Conservation (phyloP, 495 filamentous ascomycete genomes). For the Hypoxylon lienhwacheense region DNA sequence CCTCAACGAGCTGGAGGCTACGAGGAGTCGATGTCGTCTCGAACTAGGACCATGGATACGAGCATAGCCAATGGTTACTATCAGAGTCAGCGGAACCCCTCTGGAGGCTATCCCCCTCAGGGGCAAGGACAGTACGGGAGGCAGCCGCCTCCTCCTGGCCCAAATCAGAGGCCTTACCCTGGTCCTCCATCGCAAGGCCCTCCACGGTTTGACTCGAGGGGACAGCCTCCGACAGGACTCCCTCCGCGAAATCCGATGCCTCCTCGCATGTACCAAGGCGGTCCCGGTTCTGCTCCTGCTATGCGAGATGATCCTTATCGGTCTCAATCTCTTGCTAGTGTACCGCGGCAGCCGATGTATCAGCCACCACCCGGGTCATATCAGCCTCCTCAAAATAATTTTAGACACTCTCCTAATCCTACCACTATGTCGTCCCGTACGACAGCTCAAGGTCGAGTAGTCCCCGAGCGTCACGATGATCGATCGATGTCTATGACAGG, state of each 20-base stretch:
- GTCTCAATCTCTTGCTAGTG: conserved; percentile 86
- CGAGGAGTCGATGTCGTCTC: conserved; percentile 37
- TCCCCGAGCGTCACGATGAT: conserved; percentile 90
- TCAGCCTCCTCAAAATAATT: conserved; percentile 69
- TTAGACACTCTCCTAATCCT: conserved; percentile 77
- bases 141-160: conserved; percentile 25
- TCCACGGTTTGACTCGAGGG: conserved; percentile 43
- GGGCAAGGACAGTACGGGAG: conserved; percentile 32
- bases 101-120: conserved; percentile 44
- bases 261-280: conserved; percentile 57
- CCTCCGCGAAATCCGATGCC: conserved; percentile 60
- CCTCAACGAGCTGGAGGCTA: conserved; percentile 59
- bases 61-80: conserved; percentile 57
- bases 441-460: conserved; percentile 83
- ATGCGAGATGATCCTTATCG: conserved; percentile 82
- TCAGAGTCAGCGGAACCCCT: conserved; percentile 56
- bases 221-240: conserved; percentile 52
- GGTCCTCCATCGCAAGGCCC: conserved; percentile 47
- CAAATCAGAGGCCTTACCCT: conserved; percentile 56
- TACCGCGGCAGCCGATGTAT: conserved; percentile 66
- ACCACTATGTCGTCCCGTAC: conserved; percentile 65
- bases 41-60: conserved; percentile 46
- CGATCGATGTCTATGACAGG: conserved; percentile 94
- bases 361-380: conserved; percentile 66
- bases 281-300: conserved; percentile 61